phyloP scores from a whole-genome alignment of 2,329 filamentous ascomycete species.

The Trichothecium sympodiale region DNA sequence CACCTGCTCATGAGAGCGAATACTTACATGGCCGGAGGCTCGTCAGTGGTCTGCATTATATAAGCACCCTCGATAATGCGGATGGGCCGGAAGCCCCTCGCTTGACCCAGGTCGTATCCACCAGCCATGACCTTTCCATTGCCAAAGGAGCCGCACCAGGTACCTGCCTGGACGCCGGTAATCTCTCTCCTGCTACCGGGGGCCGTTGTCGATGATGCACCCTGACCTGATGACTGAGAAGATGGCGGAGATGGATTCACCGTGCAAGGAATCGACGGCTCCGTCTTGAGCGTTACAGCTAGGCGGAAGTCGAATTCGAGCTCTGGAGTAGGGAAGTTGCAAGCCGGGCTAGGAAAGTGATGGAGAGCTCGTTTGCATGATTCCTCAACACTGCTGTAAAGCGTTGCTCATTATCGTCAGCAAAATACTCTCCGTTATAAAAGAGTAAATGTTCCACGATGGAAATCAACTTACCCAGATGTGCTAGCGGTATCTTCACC shows the following conservation, averaged over 20 bases:
- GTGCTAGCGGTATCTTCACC: no score
- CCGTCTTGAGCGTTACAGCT: slow-evolving; percentile 31
- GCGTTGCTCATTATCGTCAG: background rate
- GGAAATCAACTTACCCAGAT: no score
- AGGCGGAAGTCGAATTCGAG: slow-evolving; percentile 40
- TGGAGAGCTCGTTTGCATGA: slow-evolving; percentile 24
- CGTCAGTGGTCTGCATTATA: slow-evolving; percentile 35
- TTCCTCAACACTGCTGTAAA: slow-evolving; percentile 18
- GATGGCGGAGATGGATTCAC: background rate
- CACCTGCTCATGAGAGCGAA: background rate
- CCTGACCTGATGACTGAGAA: no score
- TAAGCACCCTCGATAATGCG: slow-evolving; percentile 37
- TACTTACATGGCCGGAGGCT: slow-evolving; percentile 31
- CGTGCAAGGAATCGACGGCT: slow-evolving; percentile 21
- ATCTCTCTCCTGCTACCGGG: slow-evolving; percentile 28
- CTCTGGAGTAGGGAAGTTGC: slow-evolving; percentile 32
- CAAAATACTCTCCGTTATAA: background rate
- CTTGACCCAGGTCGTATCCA: slow-evolving; percentile 30
- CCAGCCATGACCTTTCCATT: slow-evolving; percentile 34
- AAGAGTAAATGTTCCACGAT: no score
- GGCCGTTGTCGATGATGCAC: no score
- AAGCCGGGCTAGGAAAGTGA: slow-evolving; percentile 28
- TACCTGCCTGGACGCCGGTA: slow-evolving; percentile 34
- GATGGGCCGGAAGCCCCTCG: slow-evolving; percentile 27
- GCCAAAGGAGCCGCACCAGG: slow-evolving; percentile 37